A percentile compares a stretch with the other conserved stretches of the same genome.
Evolutionary conservation across 257 asterid genomes (phyloP).

Genomic region (Lycium barbarum): DNA sequence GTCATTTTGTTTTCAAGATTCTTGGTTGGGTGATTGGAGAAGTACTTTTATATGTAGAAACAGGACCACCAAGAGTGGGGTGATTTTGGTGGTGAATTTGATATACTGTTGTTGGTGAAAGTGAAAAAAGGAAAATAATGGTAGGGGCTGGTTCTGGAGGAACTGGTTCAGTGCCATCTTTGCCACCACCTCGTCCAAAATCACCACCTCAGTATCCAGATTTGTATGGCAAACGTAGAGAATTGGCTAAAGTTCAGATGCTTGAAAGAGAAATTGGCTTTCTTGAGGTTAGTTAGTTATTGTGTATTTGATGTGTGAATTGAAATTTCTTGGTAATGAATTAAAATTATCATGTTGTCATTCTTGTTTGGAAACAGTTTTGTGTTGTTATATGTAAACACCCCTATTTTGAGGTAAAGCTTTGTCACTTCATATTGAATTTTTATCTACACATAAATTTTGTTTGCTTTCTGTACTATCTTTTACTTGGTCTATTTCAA

Average conservation of each 20-base stretch:
- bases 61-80: not conserved
- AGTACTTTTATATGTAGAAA: slow-evolving; percentile 3
- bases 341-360: not conserved
- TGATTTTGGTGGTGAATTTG: slow-evolving; percentile 23
- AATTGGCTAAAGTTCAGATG: slow-evolving; percentile 73
- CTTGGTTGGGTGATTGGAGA: slow-evolving; percentile 27
- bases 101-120: slow-evolving; percentile 6
- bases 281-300: slow-evolving; percentile 60
- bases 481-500: not conserved
- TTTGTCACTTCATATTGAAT: slow-evolving; percentile 13
- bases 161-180: slow-evolving; percentile 51
- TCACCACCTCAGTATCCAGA: slow-evolving; percentile 92
- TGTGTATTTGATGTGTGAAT: not conserved
- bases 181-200: slow-evolving; percentile 90
- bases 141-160: slow-evolving; percentile 38
- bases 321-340: not conserved
- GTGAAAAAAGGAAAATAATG: slow-evolving; percentile 41
- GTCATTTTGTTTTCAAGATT: slow-evolving; percentile 11
- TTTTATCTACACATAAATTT: too few species aligned
- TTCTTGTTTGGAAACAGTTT: not conserved
- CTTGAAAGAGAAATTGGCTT: slow-evolving; percentile 85
- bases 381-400: not conserved
- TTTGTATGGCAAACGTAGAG: slow-evolving; percentile 88
- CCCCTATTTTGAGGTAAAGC: not conserved
- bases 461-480: not conserved